phyloP scores from a whole-genome alignment of 2,329 filamentous ascomycete genomes.

The Botrytis sinoallii region DNA sequence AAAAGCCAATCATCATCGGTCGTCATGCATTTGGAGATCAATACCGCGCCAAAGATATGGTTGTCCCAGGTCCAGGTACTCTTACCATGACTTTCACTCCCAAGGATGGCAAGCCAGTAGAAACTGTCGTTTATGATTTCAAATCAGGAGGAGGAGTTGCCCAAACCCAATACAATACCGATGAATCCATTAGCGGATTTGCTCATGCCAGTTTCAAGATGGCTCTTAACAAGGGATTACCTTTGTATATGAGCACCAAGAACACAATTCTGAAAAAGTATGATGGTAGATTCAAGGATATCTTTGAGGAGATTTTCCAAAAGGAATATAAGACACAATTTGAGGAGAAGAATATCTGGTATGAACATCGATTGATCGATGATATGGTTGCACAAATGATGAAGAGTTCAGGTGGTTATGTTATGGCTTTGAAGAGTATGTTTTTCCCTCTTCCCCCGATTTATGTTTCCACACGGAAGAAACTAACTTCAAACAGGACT shows the following conservation, averaged over 20 bases:
- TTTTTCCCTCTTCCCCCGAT: constrained; percentile 26
- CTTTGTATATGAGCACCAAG: constrained; percentile 99
- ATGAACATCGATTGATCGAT: constrained; percentile 98
- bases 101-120: constrained; percentile 73
- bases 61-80: constrained; percentile 79
- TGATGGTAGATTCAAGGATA: constrained; percentile 98
- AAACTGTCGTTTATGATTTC: constrained; percentile 89
- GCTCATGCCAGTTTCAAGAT: constrained; percentile 97
- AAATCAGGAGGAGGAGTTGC: constrained; percentile 81
- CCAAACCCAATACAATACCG: constrained; percentile 97
- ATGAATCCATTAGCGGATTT: constrained; percentile 91
- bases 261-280: constrained; percentile 99
- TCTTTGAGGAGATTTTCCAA: constrained; percentile 97
- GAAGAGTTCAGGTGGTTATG: constrained; percentile 93
- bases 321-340: constrained; percentile 82
- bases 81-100: constrained; percentile 95
- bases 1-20: constrained; percentile 98
- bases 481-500: constrained; percentile 61
- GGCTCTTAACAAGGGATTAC: constrained; percentile 78
- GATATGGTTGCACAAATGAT: constrained; percentile 99
- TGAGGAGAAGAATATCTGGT: constrained; percentile 92
- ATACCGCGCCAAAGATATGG: constrained; percentile 92
- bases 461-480: background rate
- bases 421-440: constrained; percentile 97
- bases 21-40: constrained; percentile 98